A percentile compares a stretch with the other conserved stretches of the same genome.
Evolutionary conservation across 805 yeast genomes (phyloP).

Genomic region (Teunomyces gatunensis): DNA sequence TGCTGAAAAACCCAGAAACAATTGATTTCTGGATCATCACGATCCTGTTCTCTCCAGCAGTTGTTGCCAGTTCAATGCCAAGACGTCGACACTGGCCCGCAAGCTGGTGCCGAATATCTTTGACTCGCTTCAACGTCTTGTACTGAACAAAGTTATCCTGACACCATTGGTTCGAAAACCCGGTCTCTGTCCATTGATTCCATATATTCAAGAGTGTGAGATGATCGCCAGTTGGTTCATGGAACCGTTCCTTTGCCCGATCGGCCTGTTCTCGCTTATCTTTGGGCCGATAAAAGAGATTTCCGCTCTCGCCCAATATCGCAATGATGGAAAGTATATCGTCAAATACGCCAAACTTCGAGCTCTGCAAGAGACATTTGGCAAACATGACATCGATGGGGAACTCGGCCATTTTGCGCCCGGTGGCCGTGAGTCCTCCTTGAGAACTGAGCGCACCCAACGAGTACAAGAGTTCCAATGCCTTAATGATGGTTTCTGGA

Average conservation of each 20-base stretch:
- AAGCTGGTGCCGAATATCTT: conserved; percentile 71
- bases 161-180: conserved; percentile 78
- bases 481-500: conserved; percentile 63
- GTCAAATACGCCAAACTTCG: conserved; percentile 55
- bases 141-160: conserved; percentile 77
- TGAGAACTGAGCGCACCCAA: conserved; percentile 80
- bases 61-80: conserved; percentile 36
- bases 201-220: conserved; percentile 70
- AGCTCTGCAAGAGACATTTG: conserved; percentile 66
- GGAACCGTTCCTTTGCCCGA: conserved; percentile 55
- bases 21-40: conserved; percentile 50
- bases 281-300: conserved; percentile 68
- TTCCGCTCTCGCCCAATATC: conserved; percentile 77
- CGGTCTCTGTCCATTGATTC: conserved; percentile 70
- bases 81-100: conserved; percentile 55
- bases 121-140: conserved; percentile 64
- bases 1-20: conserved; percentile 67
- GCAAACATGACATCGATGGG: conserved; percentile 92
- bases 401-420: conserved; percentile 84
- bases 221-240: conserved; percentile 70
- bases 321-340: conserved; percentile 75
- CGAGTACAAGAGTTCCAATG: conserved; percentile 79
- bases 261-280: conserved; percentile 67
- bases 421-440: conserved; percentile 75
- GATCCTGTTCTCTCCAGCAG: conserved; percentile 16